phyloP scores from a whole-genome alignment of 306 rosid species.

The Delonix regia region DNA sequence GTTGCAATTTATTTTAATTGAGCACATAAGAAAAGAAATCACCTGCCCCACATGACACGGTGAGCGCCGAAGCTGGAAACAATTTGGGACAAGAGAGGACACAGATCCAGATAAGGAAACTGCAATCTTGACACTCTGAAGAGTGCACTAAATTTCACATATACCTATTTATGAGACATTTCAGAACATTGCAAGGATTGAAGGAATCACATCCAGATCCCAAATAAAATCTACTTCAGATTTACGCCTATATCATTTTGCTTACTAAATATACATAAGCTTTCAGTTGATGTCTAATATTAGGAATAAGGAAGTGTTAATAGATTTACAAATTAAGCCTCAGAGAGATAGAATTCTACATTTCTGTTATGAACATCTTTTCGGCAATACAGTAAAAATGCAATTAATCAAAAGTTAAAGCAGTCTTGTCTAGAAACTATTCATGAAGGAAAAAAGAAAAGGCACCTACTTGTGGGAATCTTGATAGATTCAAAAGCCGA shows the following conservation, averaged over 20 bases:
- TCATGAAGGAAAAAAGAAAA: neutral
- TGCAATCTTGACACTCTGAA: slow-evolving; percentile 80
- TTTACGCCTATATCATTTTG: slow-evolving; percentile 1
- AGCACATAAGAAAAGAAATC: slow-evolving; percentile 17
- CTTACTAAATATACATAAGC: slow-evolving; percentile 8
- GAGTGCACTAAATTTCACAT: slow-evolving; percentile 85
- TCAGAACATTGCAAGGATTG: neutral
- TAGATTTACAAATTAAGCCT: neutral
- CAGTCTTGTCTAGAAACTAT: slow-evolving; percentile 18
- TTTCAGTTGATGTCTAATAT: neutral
- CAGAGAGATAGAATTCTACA: neutral
- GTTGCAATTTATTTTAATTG: neutral
- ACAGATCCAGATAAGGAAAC: slow-evolving; percentile 71
- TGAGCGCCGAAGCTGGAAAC: slow-evolving; percentile 78
- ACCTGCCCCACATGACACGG: slow-evolving; percentile 94
- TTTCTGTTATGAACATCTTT: neutral
- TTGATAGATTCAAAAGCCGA: slow-evolving; percentile 69
- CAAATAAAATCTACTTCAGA: neutral
- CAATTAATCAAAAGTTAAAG: neutral
- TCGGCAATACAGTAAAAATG: neutral
- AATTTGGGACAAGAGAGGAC: slow-evolving; percentile 56
- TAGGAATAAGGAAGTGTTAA: neutral
- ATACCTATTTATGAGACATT: slow-evolving; percentile 49
- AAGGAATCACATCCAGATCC: neutral
- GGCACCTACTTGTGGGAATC: slow-evolving; percentile 76